Evolutionary conservation across 805 yeast species (phyloP).

Genomic region (Lipomyces mesembrius): DNA sequence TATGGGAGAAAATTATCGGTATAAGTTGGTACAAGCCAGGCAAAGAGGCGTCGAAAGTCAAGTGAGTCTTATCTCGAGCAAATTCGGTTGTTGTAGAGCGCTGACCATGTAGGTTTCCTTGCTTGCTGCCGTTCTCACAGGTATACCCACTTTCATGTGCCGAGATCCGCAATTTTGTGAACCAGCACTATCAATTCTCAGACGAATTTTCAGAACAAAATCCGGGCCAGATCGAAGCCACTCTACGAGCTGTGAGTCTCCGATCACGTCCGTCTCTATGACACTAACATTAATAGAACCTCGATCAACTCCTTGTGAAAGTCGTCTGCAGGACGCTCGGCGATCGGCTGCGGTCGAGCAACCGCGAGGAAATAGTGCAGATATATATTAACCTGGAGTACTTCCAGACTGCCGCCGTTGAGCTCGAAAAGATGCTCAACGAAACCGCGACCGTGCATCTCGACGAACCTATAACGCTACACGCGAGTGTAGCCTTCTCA

Average conservation of each 20-base stretch:
- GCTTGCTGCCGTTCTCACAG: constrained; percentile 83
- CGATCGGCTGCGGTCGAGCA: constrained; percentile 65
- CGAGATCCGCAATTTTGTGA: constrained; percentile 66
- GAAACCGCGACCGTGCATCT: constrained; percentile 41
- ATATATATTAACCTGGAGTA: constrained; percentile 86
- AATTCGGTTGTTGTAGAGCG: background rate
- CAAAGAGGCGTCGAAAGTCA: constrained; percentile 21
- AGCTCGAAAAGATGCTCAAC: constrained; percentile 56
- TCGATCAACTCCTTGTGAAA: constrained; percentile 71
- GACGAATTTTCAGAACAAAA: constrained; percentile 68
- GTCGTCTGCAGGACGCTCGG: constrained; percentile 69
- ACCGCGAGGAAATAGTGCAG: constrained; percentile 90
- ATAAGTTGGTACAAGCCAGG: constrained; percentile 72
- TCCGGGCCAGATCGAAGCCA: constrained; percentile 60
- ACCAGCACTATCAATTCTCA: constrained; percentile 66
- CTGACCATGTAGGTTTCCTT: constrained; percentile 51
- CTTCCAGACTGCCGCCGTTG: constrained; percentile 74
- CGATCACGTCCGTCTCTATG: background rate
- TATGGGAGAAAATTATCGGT: constrained; percentile 65
- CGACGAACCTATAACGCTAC: constrained; percentile 27
- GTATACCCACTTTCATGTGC: constrained; percentile 87
- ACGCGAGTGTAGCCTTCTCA: constrained; percentile 29
- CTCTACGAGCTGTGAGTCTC: constrained; percentile 50
- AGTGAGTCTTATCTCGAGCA: background rate
- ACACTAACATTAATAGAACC: constrained; percentile 44